phyloP scores from a whole-genome alignment of 495 filamentous ascomycete genomes.

The Hypoxylon intermedium region DNA sequence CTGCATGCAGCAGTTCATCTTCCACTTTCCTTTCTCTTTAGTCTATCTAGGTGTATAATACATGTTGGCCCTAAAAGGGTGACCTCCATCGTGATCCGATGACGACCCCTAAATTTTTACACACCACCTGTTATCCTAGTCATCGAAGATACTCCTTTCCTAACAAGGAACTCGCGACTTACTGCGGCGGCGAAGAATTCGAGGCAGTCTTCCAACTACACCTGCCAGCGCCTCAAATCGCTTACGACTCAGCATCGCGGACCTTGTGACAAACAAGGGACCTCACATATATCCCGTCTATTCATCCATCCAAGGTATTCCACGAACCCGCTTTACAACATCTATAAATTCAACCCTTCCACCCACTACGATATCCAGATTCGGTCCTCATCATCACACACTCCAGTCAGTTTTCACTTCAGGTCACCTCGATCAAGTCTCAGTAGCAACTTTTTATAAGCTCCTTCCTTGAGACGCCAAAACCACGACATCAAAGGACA shows the following conservation, averaged over 20 bases:
- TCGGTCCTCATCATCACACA: conserved; percentile 27
- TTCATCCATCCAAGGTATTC: conserved; percentile 18
- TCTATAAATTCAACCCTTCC: conserved; percentile 29
- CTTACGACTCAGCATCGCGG: conserved; percentile 13
- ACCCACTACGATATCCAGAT: conserved; percentile 25
- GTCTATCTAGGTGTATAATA: conserved; percentile 18
- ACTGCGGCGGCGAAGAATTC: conserved; percentile 22
- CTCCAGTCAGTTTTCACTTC: conserved; percentile 8
- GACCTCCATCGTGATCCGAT: conserved; percentile 29
- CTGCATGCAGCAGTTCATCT: conserved; percentile 19
- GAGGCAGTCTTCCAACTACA: conserved; percentile 22
- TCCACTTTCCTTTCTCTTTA: conserved; percentile 27
- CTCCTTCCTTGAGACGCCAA: conserved; percentile 1
- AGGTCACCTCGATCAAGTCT: conserved; percentile 5
- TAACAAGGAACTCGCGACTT: conserved; percentile 17
- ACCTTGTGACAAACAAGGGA: conserved; percentile 29
- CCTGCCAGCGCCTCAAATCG: conserved; percentile 17
- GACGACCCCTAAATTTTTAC: conserved; percentile 23
- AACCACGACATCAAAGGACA: background rate
- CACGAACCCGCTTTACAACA: background rate
- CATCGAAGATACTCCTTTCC: conserved; percentile 18
- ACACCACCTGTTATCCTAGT: conserved; percentile 36
- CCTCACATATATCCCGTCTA: conserved; percentile 20
- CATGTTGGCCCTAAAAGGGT: conserved; percentile 20
- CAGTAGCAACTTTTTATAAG: conserved; percentile 3